Evolutionary conservation across 2,329 filamentous ascomycete species (phyloP).

Genomic region (Colletotrichum australisinense): DNA sequence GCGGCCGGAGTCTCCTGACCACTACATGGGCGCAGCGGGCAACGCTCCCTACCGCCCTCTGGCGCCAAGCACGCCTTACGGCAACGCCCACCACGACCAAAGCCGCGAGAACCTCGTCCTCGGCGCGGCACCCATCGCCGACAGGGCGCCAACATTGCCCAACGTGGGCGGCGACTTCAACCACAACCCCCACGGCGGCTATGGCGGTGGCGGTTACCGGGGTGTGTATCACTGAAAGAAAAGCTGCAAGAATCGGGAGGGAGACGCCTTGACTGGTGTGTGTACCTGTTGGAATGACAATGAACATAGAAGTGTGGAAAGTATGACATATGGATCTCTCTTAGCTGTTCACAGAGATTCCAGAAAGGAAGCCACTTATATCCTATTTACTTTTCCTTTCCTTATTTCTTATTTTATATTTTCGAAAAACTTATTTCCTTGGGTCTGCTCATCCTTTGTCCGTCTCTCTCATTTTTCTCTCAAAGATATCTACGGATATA

Average conservation of each 20-base stretch:
- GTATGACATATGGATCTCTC: slow-evolving; percentile 27
- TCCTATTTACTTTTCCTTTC: slow-evolving; percentile 29
- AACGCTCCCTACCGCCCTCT: slow-evolving; percentile 48
- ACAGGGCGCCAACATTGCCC: slow-evolving; percentile 49
- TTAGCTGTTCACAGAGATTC: slow-evolving; percentile 13
- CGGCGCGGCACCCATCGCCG: slow-evolving; percentile 52
- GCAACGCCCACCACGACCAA: slow-evolving; percentile 39
- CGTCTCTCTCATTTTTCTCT: too few species aligned
- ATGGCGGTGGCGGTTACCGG: slow-evolving; percentile 33
- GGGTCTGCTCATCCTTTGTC: slow-evolving; percentile 15
- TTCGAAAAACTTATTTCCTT: slow-evolving; percentile 15
- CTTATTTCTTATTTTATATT: slow-evolving; percentile 35
- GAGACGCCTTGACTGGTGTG: neutral
- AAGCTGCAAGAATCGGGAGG: slow-evolving; percentile 7
- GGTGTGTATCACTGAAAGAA: slow-evolving; percentile 29
- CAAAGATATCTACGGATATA: neutral
- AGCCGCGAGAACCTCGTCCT: slow-evolving; percentile 52
- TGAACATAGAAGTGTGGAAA: slow-evolving; percentile 33
- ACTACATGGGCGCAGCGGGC: slow-evolving; percentile 40
- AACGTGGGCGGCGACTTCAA: slow-evolving; percentile 31
- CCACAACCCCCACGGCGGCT: slow-evolving; percentile 9
- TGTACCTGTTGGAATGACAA: slow-evolving; percentile 12
- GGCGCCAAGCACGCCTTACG: slow-evolving; percentile 46
- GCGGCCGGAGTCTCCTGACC: slow-evolving; percentile 48
- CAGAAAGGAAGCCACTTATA: slow-evolving; percentile 31